phyloP scores from a whole-genome alignment of 164 flowering plant species.

The Aristolochia fimbriata region DNA sequence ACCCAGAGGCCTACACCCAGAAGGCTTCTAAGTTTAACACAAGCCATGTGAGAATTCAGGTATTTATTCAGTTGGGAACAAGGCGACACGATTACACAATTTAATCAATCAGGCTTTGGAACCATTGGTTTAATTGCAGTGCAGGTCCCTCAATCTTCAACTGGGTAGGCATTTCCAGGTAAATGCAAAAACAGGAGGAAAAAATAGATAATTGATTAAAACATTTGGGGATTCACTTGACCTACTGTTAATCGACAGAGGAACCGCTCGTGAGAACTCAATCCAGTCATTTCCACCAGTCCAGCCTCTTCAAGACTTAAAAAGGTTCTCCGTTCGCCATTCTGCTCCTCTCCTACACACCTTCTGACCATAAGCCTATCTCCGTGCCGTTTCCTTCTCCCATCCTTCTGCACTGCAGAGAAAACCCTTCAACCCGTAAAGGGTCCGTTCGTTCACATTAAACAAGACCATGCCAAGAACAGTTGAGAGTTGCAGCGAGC shows the following conservation, averaged over 20 bases:
- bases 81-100: too few species aligned
- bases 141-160: background rate
- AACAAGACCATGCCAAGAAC: background rate
- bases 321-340: constrained; percentile 36
- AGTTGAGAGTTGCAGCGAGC: too few species aligned
- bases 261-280: constrained; percentile 68
- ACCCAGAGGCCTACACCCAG: too few species aligned
- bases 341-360: constrained; percentile 24
- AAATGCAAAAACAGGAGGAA: background rate
- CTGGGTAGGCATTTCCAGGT: background rate
- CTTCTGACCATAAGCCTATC: constrained; percentile 17
- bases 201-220: background rate
- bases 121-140: background rate
- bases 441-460: too few species aligned
- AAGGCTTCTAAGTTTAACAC: background rate
- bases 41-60: background rate
- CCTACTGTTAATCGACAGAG: constrained; percentile 81
- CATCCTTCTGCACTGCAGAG: constrained; percentile 10
- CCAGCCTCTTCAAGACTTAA: constrained; percentile 80
- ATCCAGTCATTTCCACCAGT: constrained; percentile 71
- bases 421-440: background rate
- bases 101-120: background rate
- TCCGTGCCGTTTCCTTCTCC: constrained; percentile 7
- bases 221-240: background rate
- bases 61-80: too few species aligned